Percentiles rank a stretch among this genome's conserved stretches.
Conservation (phyloP, 768 basidiomycete species). For the Dacryopinax spathularia region DNA sequence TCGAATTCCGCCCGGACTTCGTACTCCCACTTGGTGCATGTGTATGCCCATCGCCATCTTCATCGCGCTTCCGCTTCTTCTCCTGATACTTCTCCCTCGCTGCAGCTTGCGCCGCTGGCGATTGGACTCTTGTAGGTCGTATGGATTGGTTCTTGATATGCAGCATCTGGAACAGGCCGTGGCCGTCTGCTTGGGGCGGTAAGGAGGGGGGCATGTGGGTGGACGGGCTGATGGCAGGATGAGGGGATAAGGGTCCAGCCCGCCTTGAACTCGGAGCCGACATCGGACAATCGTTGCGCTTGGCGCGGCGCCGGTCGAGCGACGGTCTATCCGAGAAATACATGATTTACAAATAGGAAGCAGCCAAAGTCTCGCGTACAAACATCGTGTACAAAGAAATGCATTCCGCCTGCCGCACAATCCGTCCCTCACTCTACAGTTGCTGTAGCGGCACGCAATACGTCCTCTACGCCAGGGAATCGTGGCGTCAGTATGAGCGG, state of each 20-base stretch:
- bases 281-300: no score
- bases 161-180: background rate
- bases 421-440: no score
- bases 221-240: no score
- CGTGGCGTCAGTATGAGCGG: background rate
- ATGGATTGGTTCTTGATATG: slow-evolving; percentile 3
- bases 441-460: background rate
- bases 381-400: no score
- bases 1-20: background rate
- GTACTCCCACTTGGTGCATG: background rate
- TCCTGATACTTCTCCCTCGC: slow-evolving; percentile 1
- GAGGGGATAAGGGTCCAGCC: no score
- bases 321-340: no score
- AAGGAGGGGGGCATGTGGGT: background rate
- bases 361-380: no score
- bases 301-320: no score
- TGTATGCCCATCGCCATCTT: background rate
- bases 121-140: background rate
- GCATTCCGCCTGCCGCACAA: no score
- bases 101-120: background rate
- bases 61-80: background rate
- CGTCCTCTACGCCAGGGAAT: background rate
- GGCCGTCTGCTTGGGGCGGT: background rate
- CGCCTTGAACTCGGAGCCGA: no score
- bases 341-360: no score